phyloP scores from a whole-genome alignment of 73 alveolate species.

The Paramecium caudatum region DNA sequence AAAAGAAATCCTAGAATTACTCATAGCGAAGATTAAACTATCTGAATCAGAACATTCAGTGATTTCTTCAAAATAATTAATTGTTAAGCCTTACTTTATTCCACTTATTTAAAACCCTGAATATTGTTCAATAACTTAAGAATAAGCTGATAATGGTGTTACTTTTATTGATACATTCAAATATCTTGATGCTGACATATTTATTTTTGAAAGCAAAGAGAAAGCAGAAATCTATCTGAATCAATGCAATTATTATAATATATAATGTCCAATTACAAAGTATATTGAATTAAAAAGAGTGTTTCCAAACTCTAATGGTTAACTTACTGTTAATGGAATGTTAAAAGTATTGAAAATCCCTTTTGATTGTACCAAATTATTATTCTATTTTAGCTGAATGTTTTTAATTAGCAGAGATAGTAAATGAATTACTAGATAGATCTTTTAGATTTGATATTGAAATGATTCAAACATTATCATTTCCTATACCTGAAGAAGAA shows the following conservation, averaged over 20 bases:
- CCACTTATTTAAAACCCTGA: slow-evolving; percentile 37
- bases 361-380: not conserved
- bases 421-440: not conserved
- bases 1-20: slow-evolving; percentile 15
- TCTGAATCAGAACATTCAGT: not conserved
- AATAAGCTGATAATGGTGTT: slow-evolving; percentile 41
- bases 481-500: slow-evolving; percentile 62
- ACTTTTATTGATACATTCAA: not conserved
- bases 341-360: slow-evolving; percentile 41
- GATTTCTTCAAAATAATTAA: not conserved
- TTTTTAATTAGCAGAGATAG: slow-evolving; percentile 34
- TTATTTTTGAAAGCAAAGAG: slow-evolving; percentile 29
- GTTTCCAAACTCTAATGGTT: slow-evolving; percentile 17
- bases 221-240: not conserved
- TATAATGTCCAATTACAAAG: slow-evolving; percentile 2
- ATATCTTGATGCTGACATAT: not conserved
- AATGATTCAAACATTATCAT: slow-evolving; percentile 10
- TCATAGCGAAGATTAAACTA: not conserved
- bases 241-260: not conserved
- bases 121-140: slow-evolving; percentile 32
- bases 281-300: slow-evolving; percentile 7
- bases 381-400: slow-evolving; percentile 13
- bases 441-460: slow-evolving; percentile 11
- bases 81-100: slow-evolving; percentile 37
- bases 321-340: slow-evolving; percentile 11